Base-by-base conservation (phyloP, 2,329 filamentous ascomycete species). In the Helminthosporium solani region DNA sequence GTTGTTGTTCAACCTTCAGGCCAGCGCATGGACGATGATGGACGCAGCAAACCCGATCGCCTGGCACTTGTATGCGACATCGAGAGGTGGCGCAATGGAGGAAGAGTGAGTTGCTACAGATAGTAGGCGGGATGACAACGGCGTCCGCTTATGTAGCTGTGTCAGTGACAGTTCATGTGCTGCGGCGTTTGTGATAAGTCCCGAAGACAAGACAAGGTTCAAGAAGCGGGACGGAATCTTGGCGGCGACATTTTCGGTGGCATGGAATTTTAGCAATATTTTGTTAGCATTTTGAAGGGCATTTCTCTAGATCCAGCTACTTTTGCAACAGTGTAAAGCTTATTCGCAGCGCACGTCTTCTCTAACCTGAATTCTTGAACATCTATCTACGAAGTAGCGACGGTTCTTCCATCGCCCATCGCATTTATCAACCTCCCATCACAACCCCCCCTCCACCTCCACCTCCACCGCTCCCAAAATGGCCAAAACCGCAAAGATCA, bases 401-500 rank as follows among this genome's bases (percentile, higher is more conserved):
- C n/a, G n/a, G n/a, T n/a, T n/a, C n/a, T n/a, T n/a, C n/a, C n/a
- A n/a, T n/a, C 3, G 18, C n/a, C 33, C 18, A 36, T 8, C 34
- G 5, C 2, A 21, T 20, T 11, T 20, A 2, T 21, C 12, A 16
- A 15, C 16, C 1, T 21, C 34, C 15, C 18, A 42, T 44, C 38
- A 12, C 9, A 6, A n/a, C 8, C 40, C 15, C 35, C 37, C 44
- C 37, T 23, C 33, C 35, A 21, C n/a, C 39, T 8, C 47, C 40
- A 34, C 35, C 43, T 39, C 5, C 8, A 15, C 7, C 15, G 11
- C 28, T 42, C 47, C 46, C 19, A 34, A 38, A 42, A 75, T 75
- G 72, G 73, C 70, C 21, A 76, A 75, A 57, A 73, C 68, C n/a
- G 66, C 72, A 40, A 76, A 75, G 49, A 53, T 71, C 40, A 76